Evolutionary conservation across 1,139 yeast species (phyloP).

Genomic region (Hansenula sp.): DNA sequence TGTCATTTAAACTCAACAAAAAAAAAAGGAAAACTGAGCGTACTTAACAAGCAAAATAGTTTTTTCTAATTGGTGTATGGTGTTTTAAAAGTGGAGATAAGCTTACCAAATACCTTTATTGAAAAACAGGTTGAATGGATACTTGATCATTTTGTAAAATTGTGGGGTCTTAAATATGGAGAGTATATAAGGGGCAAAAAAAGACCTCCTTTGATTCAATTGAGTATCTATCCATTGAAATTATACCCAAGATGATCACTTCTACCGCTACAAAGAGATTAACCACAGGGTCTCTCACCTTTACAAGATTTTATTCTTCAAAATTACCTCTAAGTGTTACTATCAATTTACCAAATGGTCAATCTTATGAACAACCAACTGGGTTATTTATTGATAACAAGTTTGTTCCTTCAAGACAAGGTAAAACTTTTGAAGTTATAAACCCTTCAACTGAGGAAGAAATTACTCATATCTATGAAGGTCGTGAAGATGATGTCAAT

Average conservation of each 20-base stretch:
- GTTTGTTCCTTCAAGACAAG: slow-evolving; percentile 33
- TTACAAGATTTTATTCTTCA: not conserved
- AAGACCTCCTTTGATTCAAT: not conserved
- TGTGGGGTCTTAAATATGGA: not conserved
- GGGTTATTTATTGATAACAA: slow-evolving; percentile 42
- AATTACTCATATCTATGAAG: slow-evolving; percentile 38
- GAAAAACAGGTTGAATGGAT: too few relatives aligned
- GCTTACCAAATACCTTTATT: too few relatives aligned
- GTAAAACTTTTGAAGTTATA: slow-evolving; percentile 37
- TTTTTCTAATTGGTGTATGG: too few relatives aligned
- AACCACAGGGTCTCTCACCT: not conserved
- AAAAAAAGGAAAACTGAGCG: too few relatives aligned
- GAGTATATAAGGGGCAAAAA: too few relatives aligned
- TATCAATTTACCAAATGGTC: slow-evolving; percentile 49
- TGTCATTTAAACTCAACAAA: too few relatives aligned
- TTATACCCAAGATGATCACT: not conserved
- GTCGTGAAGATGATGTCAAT: slow-evolving; percentile 39
- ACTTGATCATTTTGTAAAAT: too few relatives aligned
- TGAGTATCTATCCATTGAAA: not conserved
- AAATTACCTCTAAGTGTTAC: slow-evolving; percentile 26
- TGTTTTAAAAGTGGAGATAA: too few relatives aligned
- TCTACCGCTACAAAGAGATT: not conserved
- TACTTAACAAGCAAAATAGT: too few relatives aligned
- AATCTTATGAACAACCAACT: slow-evolving; percentile 44
- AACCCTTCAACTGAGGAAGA: slow-evolving; percentile 42